These are phyloP conservation scores for Jacaranda copaia DNA, from an alignment of 257 asterid genomes.

Conservation along the genomic window DNA sequence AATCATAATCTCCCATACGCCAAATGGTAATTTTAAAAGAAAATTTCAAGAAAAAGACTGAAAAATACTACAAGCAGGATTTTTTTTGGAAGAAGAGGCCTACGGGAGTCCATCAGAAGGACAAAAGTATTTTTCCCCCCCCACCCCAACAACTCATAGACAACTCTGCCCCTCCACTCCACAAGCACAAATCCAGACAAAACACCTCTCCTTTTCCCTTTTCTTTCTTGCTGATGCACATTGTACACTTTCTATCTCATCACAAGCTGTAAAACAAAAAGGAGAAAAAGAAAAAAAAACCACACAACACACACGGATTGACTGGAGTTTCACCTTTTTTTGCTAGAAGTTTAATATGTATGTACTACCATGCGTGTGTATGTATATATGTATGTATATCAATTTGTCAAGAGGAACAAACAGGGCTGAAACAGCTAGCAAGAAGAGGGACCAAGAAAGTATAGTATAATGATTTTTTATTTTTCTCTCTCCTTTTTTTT, in stretches of 20 bases:
- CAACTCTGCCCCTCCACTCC: slow-evolving; percentile 42
- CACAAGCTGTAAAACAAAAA: slow-evolving; percentile 48
- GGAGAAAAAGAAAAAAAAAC: not conserved
- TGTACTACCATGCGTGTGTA: not conserved
- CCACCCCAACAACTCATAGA: slow-evolving; percentile 47
- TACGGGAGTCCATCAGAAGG: slow-evolving; percentile 55
- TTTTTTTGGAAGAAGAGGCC: slow-evolving; percentile 50
- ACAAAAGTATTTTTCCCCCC: slow-evolving; percentile 28
- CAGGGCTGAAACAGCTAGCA: slow-evolving; percentile 55
- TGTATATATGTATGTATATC: not conserved
- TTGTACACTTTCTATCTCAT: slow-evolving; percentile 38
- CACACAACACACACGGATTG: slow-evolving; percentile 38
- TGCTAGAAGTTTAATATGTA: slow-evolving; percentile 25
- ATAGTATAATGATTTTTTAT: slow-evolving; percentile 1
- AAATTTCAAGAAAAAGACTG: slow-evolving; percentile 12
- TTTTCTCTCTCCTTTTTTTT: not conserved
- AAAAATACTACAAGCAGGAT: slow-evolving; percentile 26
- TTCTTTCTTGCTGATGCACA: slow-evolving; percentile 4
- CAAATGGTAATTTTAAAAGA: not conserved
- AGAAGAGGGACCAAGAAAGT: slow-evolving; percentile 40
- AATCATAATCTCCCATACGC: slow-evolving; percentile 11
- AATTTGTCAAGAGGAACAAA: slow-evolving; percentile 32
- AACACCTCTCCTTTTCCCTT: slow-evolving; percentile 43
- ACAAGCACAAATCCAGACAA: slow-evolving; percentile 61
- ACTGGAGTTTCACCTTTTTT: slow-evolving; percentile 30